Percentiles rank a stretch among this genome's conserved stretches.
phyloP scores from a whole-genome alignment of 1,284 basidiomycete species.

The Ustilago xerochloae region DNA sequence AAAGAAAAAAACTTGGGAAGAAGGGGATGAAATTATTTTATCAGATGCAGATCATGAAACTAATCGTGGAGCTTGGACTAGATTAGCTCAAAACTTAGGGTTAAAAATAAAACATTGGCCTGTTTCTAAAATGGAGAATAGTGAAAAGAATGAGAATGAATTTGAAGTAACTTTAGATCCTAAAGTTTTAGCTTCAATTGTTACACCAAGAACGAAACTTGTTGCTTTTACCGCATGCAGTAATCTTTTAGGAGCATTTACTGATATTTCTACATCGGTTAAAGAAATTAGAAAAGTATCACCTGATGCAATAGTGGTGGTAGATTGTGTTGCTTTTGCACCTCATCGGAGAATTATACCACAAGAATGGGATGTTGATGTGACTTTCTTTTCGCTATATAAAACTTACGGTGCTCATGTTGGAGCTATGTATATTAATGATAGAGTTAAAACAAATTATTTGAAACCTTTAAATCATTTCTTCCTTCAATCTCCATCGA shows the following conservation, averaged over 20 bases:
- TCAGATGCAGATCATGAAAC: slow-evolving; percentile 82
- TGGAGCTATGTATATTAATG: slow-evolving; percentile 76
- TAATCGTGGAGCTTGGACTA: slow-evolving; percentile 82
- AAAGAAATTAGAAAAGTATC: slow-evolving; percentile 71
- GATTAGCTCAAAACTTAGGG: slow-evolving; percentile 75
- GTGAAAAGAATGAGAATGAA: slow-evolving; percentile 65
- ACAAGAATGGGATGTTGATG: slow-evolving; percentile 73
- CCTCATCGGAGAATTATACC: slow-evolving; percentile 79
- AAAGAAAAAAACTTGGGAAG: slow-evolving; percentile 77
- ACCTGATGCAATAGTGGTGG: slow-evolving; percentile 73
- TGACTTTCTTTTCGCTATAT: slow-evolving; percentile 79
- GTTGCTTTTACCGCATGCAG: slow-evolving; percentile 81
- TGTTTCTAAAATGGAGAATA: slow-evolving; percentile 68
- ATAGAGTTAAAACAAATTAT: slow-evolving; percentile 71
- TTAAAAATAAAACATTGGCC: slow-evolving; percentile 75
- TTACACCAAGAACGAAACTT: slow-evolving; percentile 76
- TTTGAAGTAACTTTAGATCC: slow-evolving; percentile 75
- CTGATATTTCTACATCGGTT: slow-evolving; percentile 70
- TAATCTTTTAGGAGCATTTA: slow-evolving; percentile 78
- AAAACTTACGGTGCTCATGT: slow-evolving; percentile 83
- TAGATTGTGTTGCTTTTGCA: slow-evolving; percentile 83
- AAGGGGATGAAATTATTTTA: slow-evolving; percentile 78
- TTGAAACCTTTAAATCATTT: slow-evolving; percentile 77
- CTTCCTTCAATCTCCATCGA: slow-evolving; percentile 71
- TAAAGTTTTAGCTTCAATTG: slow-evolving; percentile 75